Base-by-base conservation (phyloP, 2,329 filamentous ascomycete species). In the Ophiosphaerella narmari region DNA sequence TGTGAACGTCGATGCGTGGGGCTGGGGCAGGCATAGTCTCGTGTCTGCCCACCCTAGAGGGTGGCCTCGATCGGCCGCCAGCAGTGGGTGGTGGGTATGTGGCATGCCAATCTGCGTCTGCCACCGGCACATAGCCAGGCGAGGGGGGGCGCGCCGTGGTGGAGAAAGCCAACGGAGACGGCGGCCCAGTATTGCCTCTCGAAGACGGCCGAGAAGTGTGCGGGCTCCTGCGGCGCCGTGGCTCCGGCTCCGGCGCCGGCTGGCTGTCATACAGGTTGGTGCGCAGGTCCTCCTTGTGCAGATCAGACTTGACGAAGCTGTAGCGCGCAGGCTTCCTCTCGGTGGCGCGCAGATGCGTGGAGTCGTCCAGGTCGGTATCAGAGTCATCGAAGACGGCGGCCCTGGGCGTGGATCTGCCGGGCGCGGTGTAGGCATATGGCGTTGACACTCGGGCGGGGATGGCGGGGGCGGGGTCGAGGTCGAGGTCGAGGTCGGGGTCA, bases 401-500 rank as follows among this genome's bases (percentile, higher is more conserved):
- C 41, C 50, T 62, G 11, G 50, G 32, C 2, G 57, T 43, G 6
- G 49, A 42, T 29, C 63, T 71, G 32, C 71, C 65, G 5, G 72
- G 62, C 42, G 71, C 75, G 7, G 72, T 74, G 54, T 71, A 78
- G 2, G 76, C 70, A 58, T 80, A 80, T 1, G 77, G 78, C 7
- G 76, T 77, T 7, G 76, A 73, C 13, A 72, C 71, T 35, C 78
- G 70, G 43, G 69, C 68, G 2, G 68, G 63, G 44, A 77, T 63
- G 31, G 79, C 63, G 6, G 76, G 74, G 21, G 73, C 26, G 11
- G 7, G 11, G 26, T 29, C 26, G 11, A 8, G 11, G 26, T 9
- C 26, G 4, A 2, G 11, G 26, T 29, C 11, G 26, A 8, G 11
- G 26, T 9, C 26, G 11, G 90, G 87, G 4, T 80, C 78, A 48